Base-by-base conservation (phyloP, 176 grass and related monocot species). In the Guadua angustifolia region DNA sequence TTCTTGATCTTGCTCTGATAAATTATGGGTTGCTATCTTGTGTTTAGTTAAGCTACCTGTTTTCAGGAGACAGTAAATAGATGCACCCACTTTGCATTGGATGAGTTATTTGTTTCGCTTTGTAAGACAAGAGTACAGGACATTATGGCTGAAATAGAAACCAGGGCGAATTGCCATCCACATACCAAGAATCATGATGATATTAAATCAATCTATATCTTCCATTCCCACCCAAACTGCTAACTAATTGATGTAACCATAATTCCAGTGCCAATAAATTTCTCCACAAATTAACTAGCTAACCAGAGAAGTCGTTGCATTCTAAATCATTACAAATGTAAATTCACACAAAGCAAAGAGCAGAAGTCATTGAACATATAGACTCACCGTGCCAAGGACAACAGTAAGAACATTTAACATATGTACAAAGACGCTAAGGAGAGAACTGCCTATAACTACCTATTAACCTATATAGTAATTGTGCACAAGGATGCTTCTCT, bases 101-200 rank as follows among this genome's bases (percentile, higher is more conserved):
- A 66, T 51, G 7, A 8, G 7, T 5, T 80, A 36, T 60, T 29
- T 25, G 62, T 59, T 78, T 60, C 24, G 79, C 29, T 79, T 8
- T 86, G 59, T 55, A 38, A 73, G 43, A 50, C 62, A 65, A 47
- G 44, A 22, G 6, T 51, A 40, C 63, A 69, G n/a, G 7, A 35
- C 11, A 84, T 62, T 50, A 33, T 64, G 58, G 5, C 58, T 78
- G 24, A 5, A 49, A 65, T 44, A 46, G 51, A 44, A 79, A 46
- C 24, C 16, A 47, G 40, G 17, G 24, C 36, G 4, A 53, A 66
- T 19, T 45, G n/a, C 2, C 36, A 55, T 25, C 21, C 32, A 21
- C 8, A 75, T 66, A 59, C 26, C 44, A 53, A 75, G n/a, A 75
- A 26, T 29, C 29, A 29, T 40, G 33, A 42, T 42, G 32, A 42